Conservation (phyloP, 225 moss, liverwort and hornwort species). For the Anthoceros angustus region DNA sequence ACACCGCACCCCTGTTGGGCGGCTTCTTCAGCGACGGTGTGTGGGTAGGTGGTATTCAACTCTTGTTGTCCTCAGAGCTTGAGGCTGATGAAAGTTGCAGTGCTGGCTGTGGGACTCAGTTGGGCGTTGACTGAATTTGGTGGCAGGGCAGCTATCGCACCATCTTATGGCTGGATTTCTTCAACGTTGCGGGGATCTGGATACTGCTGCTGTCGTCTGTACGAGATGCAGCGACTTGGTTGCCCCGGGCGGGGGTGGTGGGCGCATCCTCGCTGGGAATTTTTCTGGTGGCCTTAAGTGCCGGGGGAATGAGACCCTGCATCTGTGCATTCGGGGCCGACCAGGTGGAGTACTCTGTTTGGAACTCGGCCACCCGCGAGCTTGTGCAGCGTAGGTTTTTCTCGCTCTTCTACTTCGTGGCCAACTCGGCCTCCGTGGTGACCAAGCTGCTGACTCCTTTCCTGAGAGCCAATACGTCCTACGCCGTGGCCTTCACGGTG, state of each 20-base stretch:
- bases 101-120: not conserved
- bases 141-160: slow-evolving; percentile 17
- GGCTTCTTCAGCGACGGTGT: slow-evolving; percentile 17
- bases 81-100: not conserved
- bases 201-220: slow-evolving; percentile 5
- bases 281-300: slow-evolving; percentile 5
- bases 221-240: not conserved
- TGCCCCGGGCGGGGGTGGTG: not conserved
- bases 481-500: slow-evolving; percentile 10
- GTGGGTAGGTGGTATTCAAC: slow-evolving; percentile 9
- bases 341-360: slow-evolving; percentile 6
- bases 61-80: not conserved
- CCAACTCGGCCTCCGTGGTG: slow-evolving; percentile 13
- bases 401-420: slow-evolving; percentile 12
- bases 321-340: slow-evolving; percentile 18
- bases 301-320: slow-evolving; percentile 12
- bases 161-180: slow-evolving; percentile 3
- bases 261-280: slow-evolving; percentile 7
- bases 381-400: slow-evolving; percentile 13
- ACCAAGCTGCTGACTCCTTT: slow-evolving; percentile 9
- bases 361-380: not conserved
- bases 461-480: slow-evolving; percentile 10
- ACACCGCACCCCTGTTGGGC: slow-evolving; percentile 10
- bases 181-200: slow-evolving; percentile 9
- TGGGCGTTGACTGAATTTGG: not conserved